These are phyloP conservation scores for Pythium folliculosum DNA, from an alignment of 352 stramenopile species.

Conservation along the genomic window DNA sequence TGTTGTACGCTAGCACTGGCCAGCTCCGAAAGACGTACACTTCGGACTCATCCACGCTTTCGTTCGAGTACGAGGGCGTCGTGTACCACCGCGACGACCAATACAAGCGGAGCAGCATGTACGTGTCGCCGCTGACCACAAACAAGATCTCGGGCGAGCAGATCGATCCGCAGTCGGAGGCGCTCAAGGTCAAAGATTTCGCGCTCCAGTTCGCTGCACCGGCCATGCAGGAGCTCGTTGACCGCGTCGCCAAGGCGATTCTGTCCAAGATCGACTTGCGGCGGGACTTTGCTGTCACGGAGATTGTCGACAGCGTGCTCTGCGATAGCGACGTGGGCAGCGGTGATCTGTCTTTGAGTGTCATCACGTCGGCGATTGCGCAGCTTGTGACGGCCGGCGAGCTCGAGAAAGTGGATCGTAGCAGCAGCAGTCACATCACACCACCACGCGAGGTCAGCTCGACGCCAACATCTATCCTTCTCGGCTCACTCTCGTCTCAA, in stretches of 20 bases:
- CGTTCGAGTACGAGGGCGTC: conserved; percentile 73
- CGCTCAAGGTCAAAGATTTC: conserved; percentile 14
- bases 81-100: conserved; percentile 77
- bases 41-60: conserved; percentile 69
- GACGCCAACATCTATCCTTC: conserved; percentile 23
- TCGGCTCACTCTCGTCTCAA: conserved; percentile 33
- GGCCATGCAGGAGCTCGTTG: conserved; percentile 28
- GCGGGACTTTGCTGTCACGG: conserved; percentile 49
- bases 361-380: conserved; percentile 59
- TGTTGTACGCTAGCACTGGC: conserved; percentile 78
- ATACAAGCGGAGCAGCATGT: conserved; percentile 85
- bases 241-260: conserved; percentile 52
- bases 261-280: conserved; percentile 64
- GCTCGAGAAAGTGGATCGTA: conserved; percentile 47
- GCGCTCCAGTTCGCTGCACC: conserved; percentile 21
- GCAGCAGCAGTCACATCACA: not conserved
- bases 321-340: conserved; percentile 4
- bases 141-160: conserved; percentile 31
- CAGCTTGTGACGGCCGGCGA: conserved; percentile 52
- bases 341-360: conserved; percentile 38
- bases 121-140: conserved; percentile 49
- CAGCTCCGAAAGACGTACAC: conserved; percentile 86
- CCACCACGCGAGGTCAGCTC: conserved; percentile 15
- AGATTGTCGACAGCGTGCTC: conserved; percentile 60
- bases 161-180: conserved; percentile 19